These are phyloP conservation scores for Collariella sp. DNA, from an alignment of 495 filamentous ascomycete species.

Conservation along the genomic window DNA sequence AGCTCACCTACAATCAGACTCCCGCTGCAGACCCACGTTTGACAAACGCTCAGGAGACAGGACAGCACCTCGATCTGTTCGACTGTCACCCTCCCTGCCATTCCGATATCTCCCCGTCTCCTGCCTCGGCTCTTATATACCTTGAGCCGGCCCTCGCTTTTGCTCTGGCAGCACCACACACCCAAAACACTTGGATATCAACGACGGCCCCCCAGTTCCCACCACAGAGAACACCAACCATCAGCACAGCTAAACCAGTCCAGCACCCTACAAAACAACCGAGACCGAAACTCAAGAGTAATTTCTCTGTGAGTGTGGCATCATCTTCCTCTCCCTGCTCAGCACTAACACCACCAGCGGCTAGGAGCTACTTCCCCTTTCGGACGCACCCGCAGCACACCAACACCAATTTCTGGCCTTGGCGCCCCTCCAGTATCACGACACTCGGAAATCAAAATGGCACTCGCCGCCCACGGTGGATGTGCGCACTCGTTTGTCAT, in stretches of 20 bases:
- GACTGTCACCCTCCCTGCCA: not conserved
- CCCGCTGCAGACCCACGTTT: constrained; percentile 16
- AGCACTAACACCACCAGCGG: constrained; percentile 17
- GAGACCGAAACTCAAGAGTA: not conserved
- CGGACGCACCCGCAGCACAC: constrained; percentile 8
- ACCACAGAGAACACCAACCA: too few relatives aligned
- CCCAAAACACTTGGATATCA: not conserved
- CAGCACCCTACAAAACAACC: too few relatives aligned
- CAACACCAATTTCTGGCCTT: not conserved
- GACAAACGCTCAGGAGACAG: constrained; percentile 17
- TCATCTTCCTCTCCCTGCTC: not conserved
- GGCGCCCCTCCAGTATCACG: constrained; percentile 5
- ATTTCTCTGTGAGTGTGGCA: not conserved
- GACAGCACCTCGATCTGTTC: constrained; percentile 6
- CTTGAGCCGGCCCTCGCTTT: not conserved
- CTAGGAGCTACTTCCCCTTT: constrained; percentile 15
- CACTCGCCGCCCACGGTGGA: constrained; percentile 48
- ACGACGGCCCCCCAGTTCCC: too few relatives aligned
- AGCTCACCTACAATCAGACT: constrained; percentile 16
- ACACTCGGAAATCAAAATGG: constrained; percentile 40
- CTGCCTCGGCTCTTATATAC: not conserved
- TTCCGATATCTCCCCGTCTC: not conserved
- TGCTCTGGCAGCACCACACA: not conserved
- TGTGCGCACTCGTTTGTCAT: constrained; percentile 66
- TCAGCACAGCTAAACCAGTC: too few relatives aligned